These are phyloP conservation scores for Glonium stellatum DNA, from an alignment of 495 filamentous ascomycete species.

Conservation along the genomic window DNA sequence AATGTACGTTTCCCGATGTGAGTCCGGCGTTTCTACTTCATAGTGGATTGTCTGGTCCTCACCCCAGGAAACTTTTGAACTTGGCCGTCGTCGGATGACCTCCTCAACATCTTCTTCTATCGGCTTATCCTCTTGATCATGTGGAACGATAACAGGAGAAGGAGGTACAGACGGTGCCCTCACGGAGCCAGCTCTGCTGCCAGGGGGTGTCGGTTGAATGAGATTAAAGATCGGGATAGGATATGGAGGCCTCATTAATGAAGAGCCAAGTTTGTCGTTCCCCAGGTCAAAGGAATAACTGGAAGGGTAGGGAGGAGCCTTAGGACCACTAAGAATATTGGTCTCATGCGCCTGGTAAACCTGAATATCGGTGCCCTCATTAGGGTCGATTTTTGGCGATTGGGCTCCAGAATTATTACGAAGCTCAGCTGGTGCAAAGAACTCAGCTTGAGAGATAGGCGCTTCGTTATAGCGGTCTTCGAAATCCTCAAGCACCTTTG, in stretches of 20 bases:
- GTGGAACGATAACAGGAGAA: conserved; percentile 21
- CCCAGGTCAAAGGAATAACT: conserved; percentile 24
- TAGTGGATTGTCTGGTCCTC: conserved; percentile 35
- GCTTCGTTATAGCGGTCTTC: conserved; percentile 21
- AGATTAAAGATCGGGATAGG: conserved; percentile 36
- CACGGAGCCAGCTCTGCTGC: conserved; percentile 18
- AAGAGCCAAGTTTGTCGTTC: conserved; percentile 9
- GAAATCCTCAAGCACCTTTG: conserved; percentile 18
- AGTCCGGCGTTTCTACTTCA: conserved; percentile 34
- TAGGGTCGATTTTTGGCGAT: conserved; percentile 26
- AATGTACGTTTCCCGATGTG: conserved; percentile 28
- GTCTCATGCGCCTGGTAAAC: conserved; percentile 26
- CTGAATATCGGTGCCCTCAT: conserved; percentile 30
- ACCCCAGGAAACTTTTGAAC: conserved; percentile 37
- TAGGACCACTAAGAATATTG: conserved; percentile 11
- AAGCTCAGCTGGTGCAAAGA: conserved; percentile 28
- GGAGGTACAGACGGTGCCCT: conserved; percentile 18
- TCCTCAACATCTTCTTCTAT: conserved; percentile 10
- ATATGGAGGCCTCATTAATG: conserved; percentile 17
- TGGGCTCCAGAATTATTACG: conserved; percentile 9
- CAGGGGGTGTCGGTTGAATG: conserved; percentile 35
- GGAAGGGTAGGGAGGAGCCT: conserved; percentile 22
- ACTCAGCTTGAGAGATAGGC: conserved; percentile 24
- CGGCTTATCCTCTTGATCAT: conserved; percentile 10
- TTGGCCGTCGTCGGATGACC: conserved; percentile 2